phyloP scores from a whole-genome alignment of 768 basidiomycete genomes.

The Psilocybe azurescens region DNA sequence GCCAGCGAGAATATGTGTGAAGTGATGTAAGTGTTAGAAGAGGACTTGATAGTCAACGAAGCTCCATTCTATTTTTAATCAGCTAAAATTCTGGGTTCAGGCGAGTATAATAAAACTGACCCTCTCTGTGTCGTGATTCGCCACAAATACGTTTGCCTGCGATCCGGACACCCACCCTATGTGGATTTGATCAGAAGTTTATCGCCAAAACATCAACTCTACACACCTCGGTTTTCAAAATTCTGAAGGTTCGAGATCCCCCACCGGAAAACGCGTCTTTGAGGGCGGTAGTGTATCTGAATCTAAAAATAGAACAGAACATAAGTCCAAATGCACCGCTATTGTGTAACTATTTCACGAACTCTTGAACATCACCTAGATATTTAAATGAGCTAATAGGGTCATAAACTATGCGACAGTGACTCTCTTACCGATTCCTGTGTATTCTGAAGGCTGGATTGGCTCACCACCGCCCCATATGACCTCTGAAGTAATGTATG shows the following conservation, averaged over 20 bases:
- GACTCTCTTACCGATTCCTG: slow-evolving; percentile 44
- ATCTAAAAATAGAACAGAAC: slow-evolving; percentile 35
- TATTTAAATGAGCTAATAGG: not conserved
- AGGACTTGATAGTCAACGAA: slow-evolving; percentile 63
- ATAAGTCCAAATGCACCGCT: not conserved
- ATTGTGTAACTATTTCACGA: slow-evolving; percentile 10
- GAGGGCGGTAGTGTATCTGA: slow-evolving; percentile 63
- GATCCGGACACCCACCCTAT: slow-evolving; percentile 62
- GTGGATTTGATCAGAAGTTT: not conserved
- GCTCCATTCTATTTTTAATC: slow-evolving; percentile 44
- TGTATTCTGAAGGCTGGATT: slow-evolving; percentile 61
- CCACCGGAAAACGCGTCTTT: slow-evolving; percentile 54
- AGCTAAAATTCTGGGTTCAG: not conserved
- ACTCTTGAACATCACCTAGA: slow-evolving; percentile 72
- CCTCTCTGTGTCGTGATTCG: slow-evolving; percentile 75
- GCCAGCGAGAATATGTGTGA: slow-evolving; percentile 70
- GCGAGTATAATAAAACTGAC: slow-evolving; percentile 28
- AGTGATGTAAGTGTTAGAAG: slow-evolving; percentile 66
- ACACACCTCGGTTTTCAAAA: slow-evolving; percentile 53
- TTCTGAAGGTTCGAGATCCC: slow-evolving; percentile 56
- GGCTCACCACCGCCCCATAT: slow-evolving; percentile 58
- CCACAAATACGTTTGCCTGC: slow-evolving; percentile 66
- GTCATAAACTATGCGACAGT: not conserved
- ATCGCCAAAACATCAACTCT: not conserved
- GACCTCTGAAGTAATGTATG: slow-evolving; percentile 71